Base-by-base conservation (phyloP, 352 stramenopile genomes). In the Thalassiosira exigua region DNA sequence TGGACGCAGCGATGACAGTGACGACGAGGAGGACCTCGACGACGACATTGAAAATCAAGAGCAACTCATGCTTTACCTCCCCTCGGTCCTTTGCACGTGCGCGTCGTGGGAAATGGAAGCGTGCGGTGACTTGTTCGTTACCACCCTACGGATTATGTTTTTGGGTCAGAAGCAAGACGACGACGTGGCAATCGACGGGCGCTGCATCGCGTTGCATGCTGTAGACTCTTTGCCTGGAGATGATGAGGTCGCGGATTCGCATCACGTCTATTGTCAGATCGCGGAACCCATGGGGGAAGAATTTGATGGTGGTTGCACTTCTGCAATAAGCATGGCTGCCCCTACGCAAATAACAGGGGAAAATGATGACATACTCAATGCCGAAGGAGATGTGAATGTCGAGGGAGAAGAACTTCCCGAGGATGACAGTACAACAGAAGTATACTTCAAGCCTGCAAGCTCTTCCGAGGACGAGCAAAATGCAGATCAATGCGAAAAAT, bases 201-300 rank as follows among this genome's bases (percentile, higher is more conserved):
- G 68, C 21, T 90, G 83, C 44, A 89, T 92, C 71, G 68, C 75
- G 56, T 64, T 92, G 44, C 86, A 92, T 79, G 86, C 86, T 41
- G 61, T 92, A 22, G 74, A 82, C 52, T 75, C 69, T 58, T 50
- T 65, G 42, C 59, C 58, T 30, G 66, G 56, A 57, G 29, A 30
- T 33, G 24, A 42, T 21, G 29, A 70, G 5, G 46, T 56, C 24
- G 61, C 64, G 66, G 27, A 58, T 22, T 70, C 67, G 24, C 30
- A 57, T 52, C 71, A 80, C 59, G 57, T 91, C 11, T 91, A 91
- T 65, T 75, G 86, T 42, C 84, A 91, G 66, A 32, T 89, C 12
- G 4, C 46, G 29, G 57, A 70, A 32, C 42, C 53, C 44, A 61
- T n/a, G 22, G 33, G 19, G 26, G 58, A 68, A 53, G 61, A 67